phyloP scores from a whole-genome alignment of 345 rosid species.

The Pseudoturritis turrita region DNA sequence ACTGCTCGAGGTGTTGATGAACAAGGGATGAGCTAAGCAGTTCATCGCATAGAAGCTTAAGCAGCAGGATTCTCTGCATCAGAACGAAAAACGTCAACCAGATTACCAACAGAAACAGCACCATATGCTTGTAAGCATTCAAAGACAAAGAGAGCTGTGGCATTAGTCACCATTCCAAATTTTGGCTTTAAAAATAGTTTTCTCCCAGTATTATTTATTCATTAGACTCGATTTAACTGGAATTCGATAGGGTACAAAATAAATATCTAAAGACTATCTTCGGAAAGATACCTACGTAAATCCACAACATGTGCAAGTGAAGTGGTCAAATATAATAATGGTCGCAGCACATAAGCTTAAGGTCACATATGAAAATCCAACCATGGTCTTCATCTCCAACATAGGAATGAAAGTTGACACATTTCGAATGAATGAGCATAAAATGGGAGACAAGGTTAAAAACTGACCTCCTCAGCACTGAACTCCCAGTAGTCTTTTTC shows the following conservation, averaged over 20 bases:
- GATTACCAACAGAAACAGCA: conserved; percentile 1
- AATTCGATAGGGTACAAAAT: not conserved
- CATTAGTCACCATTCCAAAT: not conserved
- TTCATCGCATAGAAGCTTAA: conserved; percentile 87
- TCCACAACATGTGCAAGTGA: conserved; percentile 4
- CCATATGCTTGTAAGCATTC: not conserved
- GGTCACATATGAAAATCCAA: not conserved
- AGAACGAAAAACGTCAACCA: conserved; percentile 19
- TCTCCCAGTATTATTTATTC: not conserved
- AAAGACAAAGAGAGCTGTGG: not conserved
- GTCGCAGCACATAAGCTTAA: conserved; percentile 6
- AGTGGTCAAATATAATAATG: not conserved
- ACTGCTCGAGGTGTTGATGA: conserved; percentile 93
- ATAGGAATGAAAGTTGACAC: not conserved
- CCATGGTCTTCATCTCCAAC: not conserved
- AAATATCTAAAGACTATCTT: conserved; percentile 5
- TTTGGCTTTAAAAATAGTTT: not conserved
- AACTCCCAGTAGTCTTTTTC: conserved; percentile 87
- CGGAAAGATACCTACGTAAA: not conserved
- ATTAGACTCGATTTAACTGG: not conserved
- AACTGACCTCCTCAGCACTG: conserved; percentile 73
- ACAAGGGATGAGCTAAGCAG: conserved; percentile 72
- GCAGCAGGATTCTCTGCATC: conserved; percentile 77
- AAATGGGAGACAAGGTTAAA: not conserved
- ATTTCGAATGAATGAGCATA: not conserved